Evolutionary conservation across 2,329 filamentous ascomycete genomes (phyloP), one percentile per base, ranked within the genome.

Genomic region (Clonostachys byssicola): DNA sequence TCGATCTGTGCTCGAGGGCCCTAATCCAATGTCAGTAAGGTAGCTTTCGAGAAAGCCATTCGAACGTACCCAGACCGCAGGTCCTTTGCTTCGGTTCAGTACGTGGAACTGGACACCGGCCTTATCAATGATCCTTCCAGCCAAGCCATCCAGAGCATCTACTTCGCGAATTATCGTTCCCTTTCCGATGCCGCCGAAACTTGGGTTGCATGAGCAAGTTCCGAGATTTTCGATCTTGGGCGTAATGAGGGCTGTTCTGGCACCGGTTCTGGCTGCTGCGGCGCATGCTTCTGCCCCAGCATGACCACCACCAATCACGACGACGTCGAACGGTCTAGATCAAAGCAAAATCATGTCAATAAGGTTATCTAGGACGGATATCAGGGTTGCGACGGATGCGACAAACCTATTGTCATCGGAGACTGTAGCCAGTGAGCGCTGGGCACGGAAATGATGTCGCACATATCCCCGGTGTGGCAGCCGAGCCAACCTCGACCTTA

Each of bases 181-280:
- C 65, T 99, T 99, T 41, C 94, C 94, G 56, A 99, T 97, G n/a
- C 94, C 94, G 38, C 94, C 94, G 61, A 99, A 95, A 53, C 90
- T 95, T 2, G 92, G 92, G 64, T 97, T 97, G 71, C 92, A 97
- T 35, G 92, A 96, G 71, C 92, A 97, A 33, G 94, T 89, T 47
- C 92, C 92, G 17, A 97, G 83, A 57, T 96, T 96, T 49, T 92
- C 85, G 49, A 89, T 67, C 50, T 88, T 90, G 3, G 92, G 94
- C 2, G 94, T 99, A 43, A 99, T 77, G 54, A 99, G 80, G 2
- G 88, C 92, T 40, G 94, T 97, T 58, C 85, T 84, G 44, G 92
- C 94, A 45, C 94, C 94, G 14, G 88, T 81, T 59, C 94, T 83
- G 41, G 94, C 94, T 13, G 94, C 89, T 3, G 92, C 94, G 12